Base-by-base conservation (phyloP, 2,329 filamentous ascomycete genomes). In the Truncatella angustata region DNA sequence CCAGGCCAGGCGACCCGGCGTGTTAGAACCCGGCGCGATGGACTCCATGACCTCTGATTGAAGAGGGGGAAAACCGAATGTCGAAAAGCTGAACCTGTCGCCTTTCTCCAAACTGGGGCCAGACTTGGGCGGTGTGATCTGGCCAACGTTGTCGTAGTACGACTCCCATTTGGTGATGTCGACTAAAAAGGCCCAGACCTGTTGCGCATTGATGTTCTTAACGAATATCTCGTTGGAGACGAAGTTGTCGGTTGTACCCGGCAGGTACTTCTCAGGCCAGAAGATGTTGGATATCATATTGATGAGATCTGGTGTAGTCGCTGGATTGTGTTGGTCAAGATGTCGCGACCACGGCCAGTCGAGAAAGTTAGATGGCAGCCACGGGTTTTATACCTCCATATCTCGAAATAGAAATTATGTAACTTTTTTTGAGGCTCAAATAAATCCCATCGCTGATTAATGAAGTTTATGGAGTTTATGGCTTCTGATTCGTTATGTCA, bases 201-300 rank as follows among this genome's bases (percentile, higher is more conserved):
- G 54, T 5, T 52, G 37, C 3, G 63, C 58, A 1, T 58, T 62
- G 49, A 66, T 52, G 18, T 60, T 63, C 32, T 58, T 60, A 34
- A 55, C 62, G 47, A 63, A 61, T 12, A 63, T 54, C 24, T 66
- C 64, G 43, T 66, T 66, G 18, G 62, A 64, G 16, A 65, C 61
- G 30, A 58, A 66, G 46, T 65, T 66, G 52, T 66, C 63, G 5
- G 63, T 65, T 1, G 56, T 62, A 18, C 63, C 63, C 1, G 63
- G 64, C 0, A 61, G 59, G 51, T 57, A 66, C 16, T 59, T 54
- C 32, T 57, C 36, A 2, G 63, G 63, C 64, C 63, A 66, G 26
- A 51, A 52, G 40, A 66, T 63, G 42, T 57, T 50, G 1, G 58
- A 47, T 18, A 28, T 24, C 44, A 47, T 47, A 21, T 16, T 47